Conservation (phyloP, 768 basidiomycete genomes). For the Chalciporus pseudorubinellus region DNA sequence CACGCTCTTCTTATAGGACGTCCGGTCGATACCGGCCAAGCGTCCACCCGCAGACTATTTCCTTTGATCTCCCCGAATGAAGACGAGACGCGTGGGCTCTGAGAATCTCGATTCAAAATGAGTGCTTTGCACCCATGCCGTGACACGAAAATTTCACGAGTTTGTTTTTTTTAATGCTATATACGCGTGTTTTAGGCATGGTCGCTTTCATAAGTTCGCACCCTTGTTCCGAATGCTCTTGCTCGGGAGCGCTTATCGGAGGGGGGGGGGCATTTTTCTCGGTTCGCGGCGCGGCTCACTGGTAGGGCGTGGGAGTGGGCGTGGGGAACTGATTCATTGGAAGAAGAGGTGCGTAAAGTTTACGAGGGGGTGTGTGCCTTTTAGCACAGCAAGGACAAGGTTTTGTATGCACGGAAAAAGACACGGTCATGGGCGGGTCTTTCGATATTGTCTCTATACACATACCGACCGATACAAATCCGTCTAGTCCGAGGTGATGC, state of each 20-base stretch:
- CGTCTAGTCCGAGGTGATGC: slow-evolving; percentile 4
- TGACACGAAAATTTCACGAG: too few species aligned
- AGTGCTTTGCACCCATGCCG: slow-evolving; percentile 3
- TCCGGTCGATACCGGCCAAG: slow-evolving; percentile 78
- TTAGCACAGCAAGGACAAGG: slow-evolving; percentile 33
- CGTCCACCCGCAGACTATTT: slow-evolving; percentile 88
- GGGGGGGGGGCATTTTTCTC: too few species aligned
- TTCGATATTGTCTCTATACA: not conserved
- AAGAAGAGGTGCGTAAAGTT: not conserved
- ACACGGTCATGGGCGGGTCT: slow-evolving; percentile 10
- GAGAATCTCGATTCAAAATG: slow-evolving; percentile 10
- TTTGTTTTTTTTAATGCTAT: slow-evolving; percentile 9
- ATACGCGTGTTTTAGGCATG: slow-evolving; percentile 31
- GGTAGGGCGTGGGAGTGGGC: slow-evolving; percentile 17
- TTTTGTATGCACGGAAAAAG: slow-evolving; percentile 12
- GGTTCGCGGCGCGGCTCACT: too few species aligned
- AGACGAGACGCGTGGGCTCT: too few species aligned
- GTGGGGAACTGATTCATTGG: slow-evolving; percentile 19
- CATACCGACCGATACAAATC: slow-evolving; percentile 7
- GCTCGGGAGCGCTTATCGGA: slow-evolving; percentile 17
- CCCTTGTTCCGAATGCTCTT: slow-evolving; percentile 17
- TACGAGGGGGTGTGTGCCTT: slow-evolving; percentile 19
- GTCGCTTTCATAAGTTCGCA: slow-evolving; percentile 14
- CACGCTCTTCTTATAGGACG: slow-evolving; percentile 49
- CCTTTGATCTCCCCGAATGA: slow-evolving; percentile 43